phyloP scores from a whole-genome alignment of 176 grass and related monocot species.

The Raddia distichophylla region DNA sequence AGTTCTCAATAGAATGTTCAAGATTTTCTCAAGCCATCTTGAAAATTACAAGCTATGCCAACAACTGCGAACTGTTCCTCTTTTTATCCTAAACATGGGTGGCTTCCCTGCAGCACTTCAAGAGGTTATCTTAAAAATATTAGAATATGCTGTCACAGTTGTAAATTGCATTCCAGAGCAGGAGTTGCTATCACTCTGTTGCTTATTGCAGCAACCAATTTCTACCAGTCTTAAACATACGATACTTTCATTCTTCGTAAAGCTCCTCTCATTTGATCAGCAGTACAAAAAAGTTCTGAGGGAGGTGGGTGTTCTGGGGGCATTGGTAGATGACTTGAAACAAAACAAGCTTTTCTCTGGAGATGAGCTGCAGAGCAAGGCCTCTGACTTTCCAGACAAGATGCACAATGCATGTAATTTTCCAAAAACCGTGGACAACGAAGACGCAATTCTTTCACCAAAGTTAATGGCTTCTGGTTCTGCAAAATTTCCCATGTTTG shows the following conservation, averaged over 20 bases:
- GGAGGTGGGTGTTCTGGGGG: constrained; percentile 96
- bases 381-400: constrained; percentile 55
- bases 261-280: constrained; percentile 98
- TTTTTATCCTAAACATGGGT: constrained; percentile 99
- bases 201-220: constrained; percentile 98
- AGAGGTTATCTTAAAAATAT: constrained; percentile 98
- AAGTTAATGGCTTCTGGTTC: constrained; percentile 74
- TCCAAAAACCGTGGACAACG: constrained; percentile 70
- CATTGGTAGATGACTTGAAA: constrained; percentile 96
- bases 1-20: constrained; percentile 99
- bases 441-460: constrained; percentile 82
- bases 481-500: constrained; percentile 79
- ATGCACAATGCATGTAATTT: constrained; percentile 55
- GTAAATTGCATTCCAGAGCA: constrained; percentile 98
- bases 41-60: constrained; percentile 98
- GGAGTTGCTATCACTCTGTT: constrained; percentile 95
- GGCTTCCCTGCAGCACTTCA: constrained; percentile 93
- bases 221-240: constrained; percentile 82
- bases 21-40: constrained; percentile 98
- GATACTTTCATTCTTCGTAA: constrained; percentile 94
- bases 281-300: constrained; percentile 97
- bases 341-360: constrained; percentile 88
- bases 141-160: constrained; percentile 98
- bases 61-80: constrained; percentile 89
- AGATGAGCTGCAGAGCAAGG: constrained; percentile 69